These are phyloP conservation scores for Xylariaceae sp. DNA, from an alignment of 2,329 filamentous ascomycete species.

Conservation along the genomic window DNA sequence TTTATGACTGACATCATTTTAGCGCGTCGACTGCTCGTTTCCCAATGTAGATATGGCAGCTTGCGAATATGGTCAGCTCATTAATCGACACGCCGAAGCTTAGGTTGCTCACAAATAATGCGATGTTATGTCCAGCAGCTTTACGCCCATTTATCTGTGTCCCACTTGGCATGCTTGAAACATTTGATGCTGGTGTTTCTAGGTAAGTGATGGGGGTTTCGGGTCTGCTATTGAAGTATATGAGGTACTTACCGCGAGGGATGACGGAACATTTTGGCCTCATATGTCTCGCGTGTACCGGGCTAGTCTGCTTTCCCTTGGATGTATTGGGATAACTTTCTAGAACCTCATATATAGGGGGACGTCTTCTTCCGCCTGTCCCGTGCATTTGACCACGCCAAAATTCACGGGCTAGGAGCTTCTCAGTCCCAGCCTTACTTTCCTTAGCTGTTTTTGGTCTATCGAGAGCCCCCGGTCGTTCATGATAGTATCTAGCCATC, in stretches of 20 bases:
- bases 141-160: neutral
- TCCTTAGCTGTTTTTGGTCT: neutral
- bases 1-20: constrained; percentile 22
- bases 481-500: constrained; percentile 8
- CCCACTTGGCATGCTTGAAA: neutral
- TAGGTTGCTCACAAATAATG: constrained; percentile 5
- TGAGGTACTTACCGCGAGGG: constrained; percentile 5
- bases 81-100: neutral
- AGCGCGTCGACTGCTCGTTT: constrained; percentile 23
- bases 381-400: constrained; percentile 17
- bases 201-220: neutral
- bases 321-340: neutral
- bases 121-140: constrained; percentile 6
- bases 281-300: constrained; percentile 13
- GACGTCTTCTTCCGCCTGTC: neutral
- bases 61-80: neutral
- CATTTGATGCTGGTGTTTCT: no score
- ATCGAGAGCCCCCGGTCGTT: neutral
- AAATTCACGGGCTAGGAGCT: constrained; percentile 5
- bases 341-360: neutral
- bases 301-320: neutral
- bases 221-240: neutral
- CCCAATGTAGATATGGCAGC: constrained; percentile 36
- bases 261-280: constrained; percentile 7
- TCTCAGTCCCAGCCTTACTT: neutral